These are phyloP conservation scores for Trichophyton rubrum DNA, from an alignment of 2,329 filamentous ascomycete species.

Conservation along the genomic window DNA sequence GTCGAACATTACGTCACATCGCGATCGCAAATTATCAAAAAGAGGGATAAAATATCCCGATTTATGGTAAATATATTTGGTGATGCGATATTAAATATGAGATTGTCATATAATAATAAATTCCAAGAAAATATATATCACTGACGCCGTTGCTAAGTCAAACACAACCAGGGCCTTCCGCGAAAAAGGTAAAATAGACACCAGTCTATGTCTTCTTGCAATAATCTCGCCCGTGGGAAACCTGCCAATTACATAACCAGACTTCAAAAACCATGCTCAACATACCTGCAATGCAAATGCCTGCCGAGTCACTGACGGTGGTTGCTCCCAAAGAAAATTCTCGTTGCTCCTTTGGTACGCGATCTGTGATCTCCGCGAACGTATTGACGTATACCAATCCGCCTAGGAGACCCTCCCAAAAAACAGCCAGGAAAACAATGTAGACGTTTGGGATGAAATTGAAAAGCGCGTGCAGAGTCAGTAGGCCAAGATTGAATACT, in stretches of 20 bases:
- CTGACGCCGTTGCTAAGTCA: neutral
- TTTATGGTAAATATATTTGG: neutral
- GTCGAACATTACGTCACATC: neutral
- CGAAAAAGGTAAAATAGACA: neutral
- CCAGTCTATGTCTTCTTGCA: conserved; percentile 40
- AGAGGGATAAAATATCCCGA: neutral
- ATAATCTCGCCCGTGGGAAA: conserved; percentile 63
- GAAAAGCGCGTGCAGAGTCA: conserved; percentile 64
- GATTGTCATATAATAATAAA: neutral
- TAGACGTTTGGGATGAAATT: conserved; percentile 77
- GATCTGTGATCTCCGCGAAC: conserved; percentile 85
- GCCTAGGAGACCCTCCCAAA: conserved; percentile 89
- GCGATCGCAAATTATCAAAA: neutral
- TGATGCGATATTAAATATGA: neutral
- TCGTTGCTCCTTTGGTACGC: conserved; percentile 60
- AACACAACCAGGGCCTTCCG: too few relatives aligned
- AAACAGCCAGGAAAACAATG: conserved; percentile 69
- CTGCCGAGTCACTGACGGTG: conserved; percentile 80
- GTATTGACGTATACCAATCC: conserved; percentile 92
- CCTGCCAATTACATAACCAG: conserved; percentile 71
- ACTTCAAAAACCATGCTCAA: conserved; percentile 73
- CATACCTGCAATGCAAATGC: conserved; percentile 80
- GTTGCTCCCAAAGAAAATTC: conserved; percentile 88
- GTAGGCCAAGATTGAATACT: conserved; percentile 58
- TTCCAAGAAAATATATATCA: neutral